Conservation (phyloP, 78 protist species). For the Dictyostelium brefeldianum region DNA sequence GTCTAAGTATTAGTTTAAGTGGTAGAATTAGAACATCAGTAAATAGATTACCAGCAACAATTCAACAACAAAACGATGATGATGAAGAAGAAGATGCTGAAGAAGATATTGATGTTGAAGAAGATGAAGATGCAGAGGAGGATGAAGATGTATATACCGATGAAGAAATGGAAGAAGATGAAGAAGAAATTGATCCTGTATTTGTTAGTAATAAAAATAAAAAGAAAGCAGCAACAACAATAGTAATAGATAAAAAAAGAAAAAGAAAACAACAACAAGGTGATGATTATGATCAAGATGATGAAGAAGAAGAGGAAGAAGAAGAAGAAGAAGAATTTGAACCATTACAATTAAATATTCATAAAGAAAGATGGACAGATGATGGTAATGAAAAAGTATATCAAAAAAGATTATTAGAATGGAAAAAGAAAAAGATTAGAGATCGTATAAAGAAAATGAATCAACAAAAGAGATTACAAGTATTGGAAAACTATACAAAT, state of each 20-base stretch:
- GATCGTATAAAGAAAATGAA: background rate
- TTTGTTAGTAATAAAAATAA: background rate
- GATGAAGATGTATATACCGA: background rate
- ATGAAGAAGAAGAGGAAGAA: background rate
- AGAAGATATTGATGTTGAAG: background rate
- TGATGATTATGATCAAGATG: background rate
- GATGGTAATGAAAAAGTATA: slow-evolving; percentile 56
- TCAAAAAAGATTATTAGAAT: slow-evolving; percentile 27
- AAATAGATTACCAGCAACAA: background rate
- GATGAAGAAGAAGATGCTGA: background rate
- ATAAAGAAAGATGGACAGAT: slow-evolving; percentile 73
- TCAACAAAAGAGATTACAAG: background rate
- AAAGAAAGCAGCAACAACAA: background rate
- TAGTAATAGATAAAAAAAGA: background rate
- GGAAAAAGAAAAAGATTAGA: slow-evolving; percentile 31
- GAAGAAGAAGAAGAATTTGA: slow-evolving; percentile 28
- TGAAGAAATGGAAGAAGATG: background rate
- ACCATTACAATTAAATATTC: background rate
- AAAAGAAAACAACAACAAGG: background rate
- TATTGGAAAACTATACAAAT: background rate
- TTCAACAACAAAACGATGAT: background rate
- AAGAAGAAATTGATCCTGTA: background rate
- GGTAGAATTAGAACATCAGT: slow-evolving; percentile 8
- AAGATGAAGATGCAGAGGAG: background rate
- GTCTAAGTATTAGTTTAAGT: background rate